Evolutionary conservation across 2,329 filamentous ascomycete genomes (phyloP), one percentile per base, ranked within the genome.

Genomic region (Chaetomiaceae sp.): DNA sequence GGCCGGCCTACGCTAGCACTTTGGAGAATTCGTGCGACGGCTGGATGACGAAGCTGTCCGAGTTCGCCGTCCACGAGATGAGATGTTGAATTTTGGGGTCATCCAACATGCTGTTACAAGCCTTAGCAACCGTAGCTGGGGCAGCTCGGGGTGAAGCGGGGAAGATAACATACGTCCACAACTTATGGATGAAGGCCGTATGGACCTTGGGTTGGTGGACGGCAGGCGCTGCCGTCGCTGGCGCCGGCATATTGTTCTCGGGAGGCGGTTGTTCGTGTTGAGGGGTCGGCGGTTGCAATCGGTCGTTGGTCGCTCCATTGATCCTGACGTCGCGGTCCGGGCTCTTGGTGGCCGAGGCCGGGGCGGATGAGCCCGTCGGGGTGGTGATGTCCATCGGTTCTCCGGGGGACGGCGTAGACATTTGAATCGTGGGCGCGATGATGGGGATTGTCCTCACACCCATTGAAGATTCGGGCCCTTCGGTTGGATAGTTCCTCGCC

Each of bases 11-110:
- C 92, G 94, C 90, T 66, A 99, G 78, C 48, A 97, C 94, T 79
- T 96, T 97, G 59, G 92, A 96, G 69, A 99, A 99, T 69, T 97
- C 94, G 65, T 89, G 89, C 8, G 91, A 95, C 14, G 94, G 94
- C 20, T 91, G 96, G 90, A 99, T 97, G 66, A 99, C 90, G 69
- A 99, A 99, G 72, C 94, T 97, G 69, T 99, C 94, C 55, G 91
- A 90, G 46, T 87, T 88, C 62, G 78, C 85, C 1, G 92, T 95
- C 94, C 94, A 99, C 8, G 92, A 95, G 65, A 99, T 99, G 57
- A 99, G 76, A 70, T 97, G 91, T 65, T 94, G 88, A 57, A 99
- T 99, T 63, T 78, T 87, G 32, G 85, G 85, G 68, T 99, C 94
- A 70, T 99, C 94, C 57, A 99, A 78, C 94, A 99, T 97, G 73